Evolutionary conservation across 2,329 filamentous ascomycete genomes (phyloP), one percentile per base, ranked within the genome.

Genomic region (Fusarium lateritium): DNA sequence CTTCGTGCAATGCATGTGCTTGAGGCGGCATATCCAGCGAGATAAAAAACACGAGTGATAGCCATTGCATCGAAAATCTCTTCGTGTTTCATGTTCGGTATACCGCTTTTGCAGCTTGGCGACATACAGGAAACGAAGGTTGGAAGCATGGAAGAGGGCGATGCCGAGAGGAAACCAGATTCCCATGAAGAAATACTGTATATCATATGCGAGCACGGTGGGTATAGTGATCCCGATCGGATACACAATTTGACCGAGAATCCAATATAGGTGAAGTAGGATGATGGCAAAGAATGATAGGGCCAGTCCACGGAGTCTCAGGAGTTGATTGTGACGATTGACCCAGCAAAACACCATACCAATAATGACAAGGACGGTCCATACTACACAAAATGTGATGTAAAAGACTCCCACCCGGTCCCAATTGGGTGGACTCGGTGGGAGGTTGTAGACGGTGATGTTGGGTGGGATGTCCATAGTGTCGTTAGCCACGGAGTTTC

Each of bases 101-200:
- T 74, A 79, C 47, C 70, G 66, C 56, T 75, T 76, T 73, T 90
- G 88, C 17, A 83, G 78, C 68, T 82, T 83, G 50, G 87, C 87
- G 52, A 89, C 79, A 62, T 88, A 79, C n/a, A 89, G 83, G 56
- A 91, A 86, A 50, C 87, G 86, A 65, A 80, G 83, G 75, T 90
- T 89, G 59, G 86, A 86, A 22, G 87, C 88, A 70, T 91, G 88
- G 73, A 91, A 91, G 3, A 91, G 79, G 15, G 88, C 89, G 55
- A 91, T 88, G 28, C 89, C 88, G 42, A 88, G 83, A 7, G 89
- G 89, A 8, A 91, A 79, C 74, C 87, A 89, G 43, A 87, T 84
- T 47, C 86, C 85, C 89, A 91, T 91, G 74, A 89, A 82, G 85
- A 88, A 91, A 74, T 84, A 91, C 74, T 90, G 55, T 8, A 69